phyloP scores from a whole-genome alignment of 306 rosid genomes.

The Fragaria iinumae region DNA sequence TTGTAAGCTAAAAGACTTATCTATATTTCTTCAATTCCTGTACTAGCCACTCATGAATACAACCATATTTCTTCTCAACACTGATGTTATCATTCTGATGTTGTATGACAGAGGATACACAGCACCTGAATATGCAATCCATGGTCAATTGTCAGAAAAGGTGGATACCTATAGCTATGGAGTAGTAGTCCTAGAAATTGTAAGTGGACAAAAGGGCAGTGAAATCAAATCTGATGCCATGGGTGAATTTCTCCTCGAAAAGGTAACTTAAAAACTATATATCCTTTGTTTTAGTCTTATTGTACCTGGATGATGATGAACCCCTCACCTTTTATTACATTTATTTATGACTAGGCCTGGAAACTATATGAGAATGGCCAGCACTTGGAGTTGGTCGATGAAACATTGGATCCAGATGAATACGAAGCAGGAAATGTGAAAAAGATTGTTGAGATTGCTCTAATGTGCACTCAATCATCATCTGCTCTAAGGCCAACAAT shows the following conservation, averaged over 20 bases:
- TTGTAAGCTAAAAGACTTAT: conserved; percentile 35
- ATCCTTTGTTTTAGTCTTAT: not conserved
- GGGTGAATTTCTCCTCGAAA: conserved; percentile 62
- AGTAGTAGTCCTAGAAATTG: conserved; percentile 59
- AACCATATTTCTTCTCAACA: not conserved
- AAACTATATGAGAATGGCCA: conserved; percentile 40
- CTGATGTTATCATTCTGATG: too few relatives aligned
- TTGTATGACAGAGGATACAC: conserved; percentile 52
- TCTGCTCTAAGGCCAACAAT: conserved; percentile 57
- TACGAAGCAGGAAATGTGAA: conserved; percentile 52
- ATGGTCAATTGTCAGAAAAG: conserved; percentile 70
- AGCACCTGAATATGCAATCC: conserved; percentile 77
- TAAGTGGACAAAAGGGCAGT: conserved; percentile 56
- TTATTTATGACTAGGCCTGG: conserved; percentile 45
- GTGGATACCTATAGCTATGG: conserved; percentile 74
- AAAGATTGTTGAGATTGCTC: conserved; percentile 48
- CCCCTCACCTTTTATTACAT: not conserved
- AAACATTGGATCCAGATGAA: conserved; percentile 40
- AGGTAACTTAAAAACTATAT: conserved; percentile 32
- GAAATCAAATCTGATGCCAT: conserved; percentile 36
- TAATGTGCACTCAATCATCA: conserved; percentile 62
- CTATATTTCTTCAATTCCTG: not conserved
- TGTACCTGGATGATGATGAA: not conserved
- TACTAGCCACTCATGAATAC: not conserved
- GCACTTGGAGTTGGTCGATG: conserved; percentile 48